phyloP scores from a whole-genome alignment of 73 alveolate genomes.

The Paramecium primaurelia region DNA sequence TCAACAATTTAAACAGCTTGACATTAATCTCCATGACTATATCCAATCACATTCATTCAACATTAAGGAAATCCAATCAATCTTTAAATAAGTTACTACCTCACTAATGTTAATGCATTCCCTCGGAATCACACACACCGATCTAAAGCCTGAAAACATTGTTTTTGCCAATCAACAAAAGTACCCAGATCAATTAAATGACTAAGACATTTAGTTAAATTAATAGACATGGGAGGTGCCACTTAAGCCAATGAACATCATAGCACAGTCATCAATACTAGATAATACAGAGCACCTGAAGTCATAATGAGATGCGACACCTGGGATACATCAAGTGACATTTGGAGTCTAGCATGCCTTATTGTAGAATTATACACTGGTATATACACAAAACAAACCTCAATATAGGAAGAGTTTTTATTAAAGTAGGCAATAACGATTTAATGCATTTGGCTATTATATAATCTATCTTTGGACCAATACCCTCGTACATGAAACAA shows the following conservation, averaged over 20 bases:
- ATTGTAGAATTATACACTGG: conserved; percentile 95
- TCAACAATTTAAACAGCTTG: conserved; percentile 8
- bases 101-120: background rate
- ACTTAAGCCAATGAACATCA: conserved; percentile 79
- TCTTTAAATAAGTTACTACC: background rate
- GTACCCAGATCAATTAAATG: conserved; percentile 41
- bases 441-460: conserved; percentile 94
- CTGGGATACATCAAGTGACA: conserved; percentile 90
- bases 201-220: conserved; percentile 69
- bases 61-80: background rate
- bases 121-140: conserved; percentile 91
- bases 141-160: conserved; percentile 96
- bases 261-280: conserved; percentile 88
- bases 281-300: conserved; percentile 98
- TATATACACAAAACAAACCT: conserved; percentile 70
- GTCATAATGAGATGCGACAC: conserved; percentile 82
- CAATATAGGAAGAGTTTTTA: conserved; percentile 41
- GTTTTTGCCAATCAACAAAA: conserved; percentile 73
- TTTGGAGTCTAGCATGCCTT: conserved; percentile 97
- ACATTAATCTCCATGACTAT: background rate
- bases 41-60: background rate
- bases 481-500: conserved; percentile 92
- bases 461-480: conserved; percentile 86
- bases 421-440: conserved; percentile 86
- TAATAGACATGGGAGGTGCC: conserved; percentile 98